Evolutionary conservation across 163 green algal genomes (phyloP).

Genomic region (Chloroidium sp.): DNA sequence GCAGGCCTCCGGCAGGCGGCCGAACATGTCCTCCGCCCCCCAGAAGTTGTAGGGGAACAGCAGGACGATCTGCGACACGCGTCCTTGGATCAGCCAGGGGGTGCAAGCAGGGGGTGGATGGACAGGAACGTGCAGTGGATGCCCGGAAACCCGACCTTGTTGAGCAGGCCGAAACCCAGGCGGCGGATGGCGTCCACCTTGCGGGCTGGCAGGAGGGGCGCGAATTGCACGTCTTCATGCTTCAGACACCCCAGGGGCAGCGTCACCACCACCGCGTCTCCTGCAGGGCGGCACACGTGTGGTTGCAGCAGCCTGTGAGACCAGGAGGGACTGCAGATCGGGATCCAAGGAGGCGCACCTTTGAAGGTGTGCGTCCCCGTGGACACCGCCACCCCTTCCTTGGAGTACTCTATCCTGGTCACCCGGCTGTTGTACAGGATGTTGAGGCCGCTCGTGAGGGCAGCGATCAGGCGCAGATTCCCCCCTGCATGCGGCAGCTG

Average conservation of each 20-base stretch:
- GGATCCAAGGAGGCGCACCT: constrained; percentile 1
- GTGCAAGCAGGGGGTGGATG: too few relatives aligned
- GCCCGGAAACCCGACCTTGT: constrained; percentile 54
- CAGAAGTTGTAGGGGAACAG: constrained; percentile 70
- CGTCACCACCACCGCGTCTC: constrained; percentile 62
- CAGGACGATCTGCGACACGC: constrained; percentile 36
- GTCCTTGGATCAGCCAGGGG: not conserved
- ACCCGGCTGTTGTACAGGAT: constrained; percentile 72
- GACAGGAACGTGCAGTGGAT: too few relatives aligned
- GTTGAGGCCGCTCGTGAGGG: constrained; percentile 58
- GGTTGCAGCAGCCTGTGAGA: not conserved
- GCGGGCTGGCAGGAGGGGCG: constrained; percentile 58
- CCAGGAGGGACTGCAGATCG: too few relatives aligned
- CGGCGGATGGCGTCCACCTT: constrained; percentile 51
- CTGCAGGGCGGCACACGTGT: not conserved
- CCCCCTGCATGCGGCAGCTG: constrained; percentile 47
- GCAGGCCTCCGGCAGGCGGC: constrained; percentile 38
- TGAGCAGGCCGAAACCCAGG: constrained; percentile 79
- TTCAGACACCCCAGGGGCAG: constrained; percentile 81
- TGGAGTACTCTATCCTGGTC: constrained; percentile 48
- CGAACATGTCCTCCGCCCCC: constrained; percentile 80
- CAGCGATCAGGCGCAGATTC: constrained; percentile 70
- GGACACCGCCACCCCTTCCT: constrained; percentile 42
- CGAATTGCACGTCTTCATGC: constrained; percentile 52
- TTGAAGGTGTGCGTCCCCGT: constrained; percentile 27